phyloP scores from a whole-genome alignment of 2,329 filamentous ascomycete species.

The Dryadomyces quercivorus region DNA sequence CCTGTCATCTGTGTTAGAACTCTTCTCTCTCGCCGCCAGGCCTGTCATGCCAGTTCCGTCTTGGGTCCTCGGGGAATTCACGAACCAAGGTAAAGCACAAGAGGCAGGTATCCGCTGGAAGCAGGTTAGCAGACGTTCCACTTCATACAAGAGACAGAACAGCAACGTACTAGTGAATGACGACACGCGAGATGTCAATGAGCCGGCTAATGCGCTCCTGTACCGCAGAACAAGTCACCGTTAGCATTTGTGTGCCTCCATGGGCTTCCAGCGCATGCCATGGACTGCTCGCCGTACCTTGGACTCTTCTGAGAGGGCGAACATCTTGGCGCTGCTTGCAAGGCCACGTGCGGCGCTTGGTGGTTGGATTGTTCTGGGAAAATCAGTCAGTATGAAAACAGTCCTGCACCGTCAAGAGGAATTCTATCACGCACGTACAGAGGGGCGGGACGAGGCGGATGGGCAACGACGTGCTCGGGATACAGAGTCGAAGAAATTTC shows the following conservation, averaged over 20 bases:
- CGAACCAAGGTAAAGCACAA: slow-evolving; percentile 91
- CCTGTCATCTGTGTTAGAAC: slow-evolving; percentile 35
- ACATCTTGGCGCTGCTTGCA: slow-evolving; percentile 31
- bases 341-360: neutral
- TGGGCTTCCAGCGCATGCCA: neutral
- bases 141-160: neutral
- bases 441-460: too few species aligned
- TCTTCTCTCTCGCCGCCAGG: neutral
- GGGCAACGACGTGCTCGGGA: too few species aligned
- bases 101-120: slow-evolving; percentile 77
- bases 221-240: neutral
- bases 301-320: slow-evolving; percentile 81
- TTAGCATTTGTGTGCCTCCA: neutral
- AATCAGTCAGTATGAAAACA: too few species aligned
- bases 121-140: neutral
- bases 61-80: neutral
- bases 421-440: too few species aligned
- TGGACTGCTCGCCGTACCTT: slow-evolving; percentile 50
- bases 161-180: slow-evolving; percentile 80
- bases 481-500: slow-evolving; percentile 2
- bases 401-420: too few species aligned
- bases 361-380: neutral
- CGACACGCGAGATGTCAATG: slow-evolving; percentile 87
- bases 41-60: neutral
- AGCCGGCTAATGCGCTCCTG: slow-evolving; percentile 96